A percentile compares a stretch with the other conserved stretches of the same genome.
Evolutionary conservation across 495 filamentous ascomycete genomes (phyloP).

Genomic region (Aspergillus olivimuriae): DNA sequence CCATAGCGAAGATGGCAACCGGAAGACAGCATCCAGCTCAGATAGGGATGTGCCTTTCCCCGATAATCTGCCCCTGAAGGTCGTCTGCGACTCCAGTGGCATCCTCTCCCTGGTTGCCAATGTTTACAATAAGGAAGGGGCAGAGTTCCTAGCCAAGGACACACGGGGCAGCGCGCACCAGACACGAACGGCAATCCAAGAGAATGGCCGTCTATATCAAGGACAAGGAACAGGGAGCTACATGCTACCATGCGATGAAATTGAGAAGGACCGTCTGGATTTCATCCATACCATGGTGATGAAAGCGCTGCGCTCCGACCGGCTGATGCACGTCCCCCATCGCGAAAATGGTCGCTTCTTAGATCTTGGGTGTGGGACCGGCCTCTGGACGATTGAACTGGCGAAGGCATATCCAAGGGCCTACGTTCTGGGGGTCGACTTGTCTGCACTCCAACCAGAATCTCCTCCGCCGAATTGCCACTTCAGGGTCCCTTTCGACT

Average conservation of each 20-base stretch:
- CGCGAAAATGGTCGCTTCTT: not conserved
- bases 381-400: not conserved
- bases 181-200: too few relatives aligned
- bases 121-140: too few relatives aligned
- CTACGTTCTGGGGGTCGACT: not conserved
- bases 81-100: too few relatives aligned
- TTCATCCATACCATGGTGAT: not conserved
- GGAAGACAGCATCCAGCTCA: too few relatives aligned
- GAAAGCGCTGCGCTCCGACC: not conserved
- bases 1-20: too few relatives aligned
- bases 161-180: too few relatives aligned
- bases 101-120: too few relatives aligned
- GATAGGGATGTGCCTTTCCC: too few relatives aligned
- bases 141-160: too few relatives aligned
- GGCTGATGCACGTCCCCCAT: conserved; percentile 1
- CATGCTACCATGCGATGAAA: not conserved
- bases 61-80: too few relatives aligned
- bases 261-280: conserved; percentile 1
- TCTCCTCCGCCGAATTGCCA: not conserved
- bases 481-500: not conserved
- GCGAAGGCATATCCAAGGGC: not conserved
- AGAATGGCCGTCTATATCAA: not conserved
- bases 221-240: not conserved
- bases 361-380: conserved; percentile 1
- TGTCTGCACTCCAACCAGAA: not conserved